Evolutionary conservation across 169 alveolate species (phyloP).

Genomic region (Neospora caninum): DNA sequence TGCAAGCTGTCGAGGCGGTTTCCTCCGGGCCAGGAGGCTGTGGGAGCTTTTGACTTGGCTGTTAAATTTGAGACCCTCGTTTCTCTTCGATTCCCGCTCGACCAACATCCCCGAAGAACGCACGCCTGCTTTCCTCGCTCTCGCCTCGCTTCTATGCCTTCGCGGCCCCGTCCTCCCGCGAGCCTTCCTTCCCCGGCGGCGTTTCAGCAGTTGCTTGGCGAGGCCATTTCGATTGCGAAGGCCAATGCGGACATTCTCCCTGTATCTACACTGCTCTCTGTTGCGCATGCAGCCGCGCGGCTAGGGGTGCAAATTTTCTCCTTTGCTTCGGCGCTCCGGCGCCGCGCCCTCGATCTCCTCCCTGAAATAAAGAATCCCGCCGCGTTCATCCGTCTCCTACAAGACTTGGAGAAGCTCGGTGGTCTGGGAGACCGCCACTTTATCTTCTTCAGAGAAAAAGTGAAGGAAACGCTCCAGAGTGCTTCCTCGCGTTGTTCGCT

Average conservation of each 20-base stretch:
- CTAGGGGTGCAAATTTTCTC: not conserved
- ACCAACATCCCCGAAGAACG: not conserved
- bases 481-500: not conserved
- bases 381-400: constrained; percentile 13
- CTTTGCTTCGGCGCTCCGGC: not conserved
- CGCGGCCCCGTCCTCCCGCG: not conserved
- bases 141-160: not conserved
- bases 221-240: not conserved
- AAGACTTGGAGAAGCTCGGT: constrained; percentile 8
- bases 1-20: not conserved
- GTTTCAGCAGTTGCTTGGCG: not conserved
- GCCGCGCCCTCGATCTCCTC: not conserved
- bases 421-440: constrained; percentile 23
- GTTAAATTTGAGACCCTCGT: not conserved
- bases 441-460: constrained; percentile 14
- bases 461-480: not conserved
- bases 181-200: not conserved
- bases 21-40: constrained; percentile 7
- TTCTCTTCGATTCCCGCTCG: not conserved
- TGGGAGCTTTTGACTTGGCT: constrained; percentile 2
- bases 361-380: not conserved
- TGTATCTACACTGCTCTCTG: not conserved
- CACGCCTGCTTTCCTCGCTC: not conserved
- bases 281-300: constrained; percentile 9
- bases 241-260: not conserved